Conservation (phyloP, 352 stramenopile species). For the Globisporangium sylvaticum region DNA sequence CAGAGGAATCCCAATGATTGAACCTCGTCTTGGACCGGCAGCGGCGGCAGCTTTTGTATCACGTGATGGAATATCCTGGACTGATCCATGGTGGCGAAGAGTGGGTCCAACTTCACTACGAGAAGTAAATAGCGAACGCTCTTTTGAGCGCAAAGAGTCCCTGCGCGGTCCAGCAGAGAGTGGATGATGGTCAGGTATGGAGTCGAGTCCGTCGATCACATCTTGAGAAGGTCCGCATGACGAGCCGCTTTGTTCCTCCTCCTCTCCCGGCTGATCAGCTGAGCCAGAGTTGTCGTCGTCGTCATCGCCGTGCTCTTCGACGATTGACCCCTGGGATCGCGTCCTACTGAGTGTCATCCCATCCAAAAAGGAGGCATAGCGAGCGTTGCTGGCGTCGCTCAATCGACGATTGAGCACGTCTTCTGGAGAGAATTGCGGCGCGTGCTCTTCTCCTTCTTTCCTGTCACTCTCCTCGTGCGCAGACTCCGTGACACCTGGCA, state of each 20-base stretch:
- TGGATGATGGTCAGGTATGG: background rate
- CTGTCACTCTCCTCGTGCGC: conserved; percentile 1
- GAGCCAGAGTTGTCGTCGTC: background rate
- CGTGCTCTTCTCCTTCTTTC: background rate
- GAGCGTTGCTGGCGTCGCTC: background rate
- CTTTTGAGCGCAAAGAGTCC: background rate
- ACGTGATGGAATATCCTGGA: background rate
- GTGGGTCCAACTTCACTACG: background rate
- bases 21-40: conserved; percentile 4
- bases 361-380: conserved; percentile 1
- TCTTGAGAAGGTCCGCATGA: conserved; percentile 8
- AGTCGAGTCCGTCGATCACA: background rate
- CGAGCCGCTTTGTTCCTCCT: conserved; percentile 21
- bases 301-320: background rate
- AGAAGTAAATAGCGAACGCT: background rate
- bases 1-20: conserved; percentile 8
- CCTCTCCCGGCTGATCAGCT: conserved; percentile 4
- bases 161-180: background rate
- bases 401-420: background rate
- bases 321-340: conserved; percentile 8
- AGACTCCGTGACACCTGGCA: conserved; percentile 5
- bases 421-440: background rate
- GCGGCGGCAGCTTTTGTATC: background rate
- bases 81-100: background rate
- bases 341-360: background rate